Percentiles rank a stretch among this genome's conserved stretches.
Conservation (phyloP, 768 basidiomycete species). For the Suillus bovinus region DNA sequence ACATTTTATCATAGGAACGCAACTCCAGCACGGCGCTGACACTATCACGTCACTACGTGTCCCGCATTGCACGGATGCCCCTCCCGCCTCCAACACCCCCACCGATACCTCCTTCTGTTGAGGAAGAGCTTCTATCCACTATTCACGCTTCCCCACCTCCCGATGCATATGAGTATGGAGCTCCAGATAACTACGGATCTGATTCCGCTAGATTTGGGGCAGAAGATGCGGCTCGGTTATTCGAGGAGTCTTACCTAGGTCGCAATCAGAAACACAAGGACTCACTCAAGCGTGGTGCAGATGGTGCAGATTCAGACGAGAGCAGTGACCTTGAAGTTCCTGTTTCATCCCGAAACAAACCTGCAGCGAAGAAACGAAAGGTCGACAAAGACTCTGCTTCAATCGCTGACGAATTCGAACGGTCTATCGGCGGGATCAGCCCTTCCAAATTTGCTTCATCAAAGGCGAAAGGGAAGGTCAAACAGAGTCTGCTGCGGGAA, state of each 20-base stretch:
- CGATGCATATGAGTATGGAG: slow-evolving; percentile 32
- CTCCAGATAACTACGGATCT: slow-evolving; percentile 25
- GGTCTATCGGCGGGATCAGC: slow-evolving; percentile 39
- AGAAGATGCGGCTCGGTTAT: slow-evolving; percentile 58
- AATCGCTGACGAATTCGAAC: slow-evolving; percentile 51
- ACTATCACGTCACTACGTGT: slow-evolving; percentile 36
- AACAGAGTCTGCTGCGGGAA: slow-evolving; percentile 48
- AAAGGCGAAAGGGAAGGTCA: slow-evolving; percentile 54
- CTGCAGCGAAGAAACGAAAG: slow-evolving; percentile 62
- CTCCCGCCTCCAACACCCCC: slow-evolving; percentile 41
- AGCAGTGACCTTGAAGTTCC: slow-evolving; percentile 58
- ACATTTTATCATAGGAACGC: slow-evolving; percentile 54
- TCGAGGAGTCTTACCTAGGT: slow-evolving; percentile 57
- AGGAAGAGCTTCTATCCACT: slow-evolving; percentile 38
- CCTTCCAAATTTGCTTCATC: slow-evolving; percentile 36
- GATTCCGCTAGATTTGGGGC: slow-evolving; percentile 32
- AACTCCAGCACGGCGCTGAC: slow-evolving; percentile 59
- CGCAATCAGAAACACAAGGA: slow-evolving; percentile 44
- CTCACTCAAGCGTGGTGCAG: slow-evolving; percentile 49
- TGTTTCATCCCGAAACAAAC: slow-evolving; percentile 37
- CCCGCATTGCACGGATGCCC: slow-evolving; percentile 48
- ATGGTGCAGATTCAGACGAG: slow-evolving; percentile 54
- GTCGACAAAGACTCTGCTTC: slow-evolving; percentile 44
- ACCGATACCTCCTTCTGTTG: slow-evolving; percentile 30
- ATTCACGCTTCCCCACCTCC: slow-evolving; percentile 38